phyloP scores from a whole-genome alignment of 768 basidiomycete genomes.

The Gautieria morchelliformis region DNA sequence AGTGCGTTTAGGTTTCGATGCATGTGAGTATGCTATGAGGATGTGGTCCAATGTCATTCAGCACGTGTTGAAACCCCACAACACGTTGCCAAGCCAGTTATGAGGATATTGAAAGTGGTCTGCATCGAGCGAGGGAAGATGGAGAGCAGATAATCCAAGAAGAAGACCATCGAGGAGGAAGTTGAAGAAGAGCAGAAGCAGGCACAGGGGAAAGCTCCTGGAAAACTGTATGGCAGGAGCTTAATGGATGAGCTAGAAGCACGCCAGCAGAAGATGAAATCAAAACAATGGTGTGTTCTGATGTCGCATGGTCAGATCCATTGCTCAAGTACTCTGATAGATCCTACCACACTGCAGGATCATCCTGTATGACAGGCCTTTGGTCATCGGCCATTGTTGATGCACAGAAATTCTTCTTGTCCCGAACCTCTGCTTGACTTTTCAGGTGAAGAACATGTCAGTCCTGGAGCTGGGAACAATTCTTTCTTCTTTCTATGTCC shows the following conservation, averaged over 20 bases:
- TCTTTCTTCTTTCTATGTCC: too few relatives aligned
- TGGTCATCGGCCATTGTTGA: slow-evolving; percentile 30
- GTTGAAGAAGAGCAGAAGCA: slow-evolving; percentile 27
- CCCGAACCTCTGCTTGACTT: slow-evolving; percentile 62
- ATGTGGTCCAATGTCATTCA: too few relatives aligned
- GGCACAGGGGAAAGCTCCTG: slow-evolving; percentile 45
- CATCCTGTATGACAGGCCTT: slow-evolving; percentile 38
- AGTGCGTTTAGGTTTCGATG: too few relatives aligned
- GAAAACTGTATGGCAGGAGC: slow-evolving; percentile 79
- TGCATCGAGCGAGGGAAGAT: slow-evolving; percentile 66
- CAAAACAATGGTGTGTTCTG: slow-evolving; percentile 67
- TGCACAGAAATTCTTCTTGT: slow-evolving; percentile 41
- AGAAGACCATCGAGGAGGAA: slow-evolving; percentile 24
- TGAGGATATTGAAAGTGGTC: slow-evolving; percentile 44
- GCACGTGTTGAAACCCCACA: too few relatives aligned
- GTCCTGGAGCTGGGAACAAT: slow-evolving; percentile 20
- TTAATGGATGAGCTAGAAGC: slow-evolving; percentile 84
- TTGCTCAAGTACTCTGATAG: slow-evolving; percentile 63
- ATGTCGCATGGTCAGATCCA: slow-evolving; percentile 60
- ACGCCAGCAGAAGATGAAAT: slow-evolving; percentile 73
- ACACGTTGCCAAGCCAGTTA: too few relatives aligned
- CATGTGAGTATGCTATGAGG: too few relatives aligned
- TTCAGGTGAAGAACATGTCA: slow-evolving; percentile 34
- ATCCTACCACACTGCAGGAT: slow-evolving; percentile 48
- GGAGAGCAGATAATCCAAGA: slow-evolving; percentile 66